Evolutionary conservation across 345 rosid species (phyloP).

Genomic region (Corchorus olitorius): DNA sequence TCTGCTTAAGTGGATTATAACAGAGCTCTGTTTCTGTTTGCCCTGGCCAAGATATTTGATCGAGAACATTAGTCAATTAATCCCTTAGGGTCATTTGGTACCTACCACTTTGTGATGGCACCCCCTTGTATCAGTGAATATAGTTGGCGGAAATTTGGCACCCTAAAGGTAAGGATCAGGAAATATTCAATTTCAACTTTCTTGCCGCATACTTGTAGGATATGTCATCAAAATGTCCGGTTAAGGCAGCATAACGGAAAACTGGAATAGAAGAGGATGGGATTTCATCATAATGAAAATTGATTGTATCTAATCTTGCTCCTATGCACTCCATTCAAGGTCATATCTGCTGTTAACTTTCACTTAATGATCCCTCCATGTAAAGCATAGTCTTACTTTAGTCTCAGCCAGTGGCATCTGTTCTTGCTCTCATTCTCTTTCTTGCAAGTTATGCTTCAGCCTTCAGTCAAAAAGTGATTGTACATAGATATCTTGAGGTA

Average conservation of each 20-base stretch:
- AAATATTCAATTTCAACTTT: not conserved
- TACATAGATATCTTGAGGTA: not conserved
- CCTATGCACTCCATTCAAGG: not conserved
- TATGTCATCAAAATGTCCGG: not conserved
- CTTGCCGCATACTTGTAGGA: not conserved
- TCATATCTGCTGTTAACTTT: not conserved
- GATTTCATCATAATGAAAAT: not conserved
- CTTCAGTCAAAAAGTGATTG: not conserved
- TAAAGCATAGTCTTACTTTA: not conserved
- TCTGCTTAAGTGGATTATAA: not conserved
- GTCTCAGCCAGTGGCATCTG: not conserved
- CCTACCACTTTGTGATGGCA: not conserved
- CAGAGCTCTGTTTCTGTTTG: not conserved
- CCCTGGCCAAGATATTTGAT: not conserved
- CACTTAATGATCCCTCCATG: not conserved
- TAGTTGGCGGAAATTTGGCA: not conserved
- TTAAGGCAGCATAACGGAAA: not conserved
- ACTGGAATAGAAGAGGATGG: not conserved
- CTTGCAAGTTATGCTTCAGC: not conserved
- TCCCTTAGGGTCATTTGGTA: not conserved
- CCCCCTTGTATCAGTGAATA: not conserved
- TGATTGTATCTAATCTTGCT: not conserved
- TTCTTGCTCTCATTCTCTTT: not conserved
- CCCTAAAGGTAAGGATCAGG: too few relatives aligned
- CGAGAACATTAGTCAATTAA: not conserved